phyloP scores from a whole-genome alignment of 129 eudicot species.

The Oenanthe sinensis region DNA sequence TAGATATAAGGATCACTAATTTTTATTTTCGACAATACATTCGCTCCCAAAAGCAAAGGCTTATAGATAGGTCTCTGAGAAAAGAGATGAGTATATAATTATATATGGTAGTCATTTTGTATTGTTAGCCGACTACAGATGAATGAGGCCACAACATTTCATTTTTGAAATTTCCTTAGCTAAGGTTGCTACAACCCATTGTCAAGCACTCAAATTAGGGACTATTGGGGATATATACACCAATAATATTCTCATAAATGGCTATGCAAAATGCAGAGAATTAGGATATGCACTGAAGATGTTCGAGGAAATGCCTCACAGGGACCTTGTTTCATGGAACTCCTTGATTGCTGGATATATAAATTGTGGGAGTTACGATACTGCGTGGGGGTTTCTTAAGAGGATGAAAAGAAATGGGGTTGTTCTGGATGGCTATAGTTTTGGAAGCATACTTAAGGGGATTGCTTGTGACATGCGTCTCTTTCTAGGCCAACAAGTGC shows the following conservation, averaged over 20 bases:
- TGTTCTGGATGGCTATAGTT: constrained; percentile 51
- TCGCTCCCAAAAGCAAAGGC: not conserved
- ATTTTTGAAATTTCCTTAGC: constrained; percentile 8
- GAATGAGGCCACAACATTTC: constrained; percentile 9
- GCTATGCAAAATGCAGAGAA: constrained; percentile 45
- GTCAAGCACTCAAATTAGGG: constrained; percentile 42
- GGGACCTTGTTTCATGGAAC: constrained; percentile 81
- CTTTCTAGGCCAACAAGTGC: constrained; percentile 54
- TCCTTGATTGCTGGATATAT: constrained; percentile 61
- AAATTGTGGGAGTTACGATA: constrained; percentile 33
- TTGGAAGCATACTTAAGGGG: constrained; percentile 84
- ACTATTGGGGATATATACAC: constrained; percentile 42
- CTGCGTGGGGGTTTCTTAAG: constrained; percentile 49
- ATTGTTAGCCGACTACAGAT: not conserved
- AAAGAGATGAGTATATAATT: too few relatives aligned
- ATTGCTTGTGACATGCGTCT: constrained; percentile 31
- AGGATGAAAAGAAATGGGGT: constrained; percentile 52
- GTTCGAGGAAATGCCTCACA: constrained; percentile 75
- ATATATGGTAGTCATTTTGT: too few relatives aligned
- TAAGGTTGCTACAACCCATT: constrained; percentile 39
- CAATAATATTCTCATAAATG: constrained; percentile 46
- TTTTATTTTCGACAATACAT: not conserved
- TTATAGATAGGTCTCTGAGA: not conserved
- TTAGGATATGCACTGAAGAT: constrained; percentile 41
- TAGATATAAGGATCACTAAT: not conserved